Percentiles rank a stretch among this genome's conserved stretches.
These are phyloP conservation scores for Xylariaceae sp. DNA, from an alignment of 2,329 filamentous ascomycete genomes.

Conservation along the genomic window DNA sequence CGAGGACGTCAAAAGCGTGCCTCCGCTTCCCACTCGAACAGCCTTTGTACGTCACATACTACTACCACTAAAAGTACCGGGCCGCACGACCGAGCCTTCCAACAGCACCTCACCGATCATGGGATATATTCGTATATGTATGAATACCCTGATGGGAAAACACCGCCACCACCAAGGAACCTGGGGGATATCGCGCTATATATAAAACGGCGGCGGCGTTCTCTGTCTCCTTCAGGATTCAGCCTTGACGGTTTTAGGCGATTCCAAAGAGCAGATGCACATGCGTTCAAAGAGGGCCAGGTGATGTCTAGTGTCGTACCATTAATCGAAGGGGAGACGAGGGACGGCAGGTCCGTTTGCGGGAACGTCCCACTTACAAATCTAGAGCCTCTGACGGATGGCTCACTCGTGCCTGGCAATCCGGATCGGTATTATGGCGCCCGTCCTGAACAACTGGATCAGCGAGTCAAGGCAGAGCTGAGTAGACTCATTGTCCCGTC, in stretches of 20 bases:
- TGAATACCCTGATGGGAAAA: slow-evolving; percentile 6
- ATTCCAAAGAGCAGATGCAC: slow-evolving; percentile 12
- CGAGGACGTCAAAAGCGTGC: too few species aligned
- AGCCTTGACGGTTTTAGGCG: slow-evolving; percentile 13
- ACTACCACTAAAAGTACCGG: background rate
- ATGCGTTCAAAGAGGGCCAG: background rate
- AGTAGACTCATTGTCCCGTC: slow-evolving; percentile 16
- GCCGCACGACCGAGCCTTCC: slow-evolving; percentile 18
- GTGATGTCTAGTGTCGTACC: slow-evolving; percentile 1
- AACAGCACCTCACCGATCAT: slow-evolving; percentile 25
- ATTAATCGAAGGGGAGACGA: slow-evolving; percentile 1
- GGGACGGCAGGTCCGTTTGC: background rate
- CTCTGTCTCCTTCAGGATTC: slow-evolving; percentile 16
- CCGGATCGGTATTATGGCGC: slow-evolving; percentile 6
- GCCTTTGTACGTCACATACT: too few species aligned
- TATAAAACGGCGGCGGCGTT: slow-evolving; percentile 5
- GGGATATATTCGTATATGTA: slow-evolving; percentile 18
- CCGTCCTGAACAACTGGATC: slow-evolving; percentile 1
- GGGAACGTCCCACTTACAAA: slow-evolving; percentile 5
- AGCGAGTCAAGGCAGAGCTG: slow-evolving; percentile 5
- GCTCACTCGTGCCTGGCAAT: slow-evolving; percentile 5
- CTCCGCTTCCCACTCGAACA: too few species aligned
- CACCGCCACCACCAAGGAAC: slow-evolving; percentile 7
- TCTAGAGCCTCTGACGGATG: slow-evolving; percentile 2
- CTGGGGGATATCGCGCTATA: slow-evolving; percentile 5